Evolutionary conservation across 768 basidiomycete species (phyloP).

Genomic region (Suillus bovinus): DNA sequence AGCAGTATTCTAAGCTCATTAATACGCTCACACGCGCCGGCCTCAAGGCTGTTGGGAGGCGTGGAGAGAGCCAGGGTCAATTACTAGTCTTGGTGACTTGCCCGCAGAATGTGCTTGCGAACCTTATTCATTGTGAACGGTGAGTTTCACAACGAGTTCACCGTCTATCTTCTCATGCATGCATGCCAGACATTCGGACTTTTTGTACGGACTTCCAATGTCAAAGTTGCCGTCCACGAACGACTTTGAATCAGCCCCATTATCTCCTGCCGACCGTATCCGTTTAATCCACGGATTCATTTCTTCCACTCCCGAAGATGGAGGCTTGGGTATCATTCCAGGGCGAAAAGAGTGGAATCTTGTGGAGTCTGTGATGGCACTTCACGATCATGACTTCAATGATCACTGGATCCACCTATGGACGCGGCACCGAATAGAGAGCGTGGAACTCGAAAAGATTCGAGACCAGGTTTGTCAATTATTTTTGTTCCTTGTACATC

Average conservation of each 20-base stretch:
- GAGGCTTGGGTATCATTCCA: slow-evolving; percentile 82
- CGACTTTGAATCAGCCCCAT: slow-evolving; percentile 43
- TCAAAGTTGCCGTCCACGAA: slow-evolving; percentile 42
- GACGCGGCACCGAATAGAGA: slow-evolving; percentile 64
- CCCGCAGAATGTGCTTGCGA: slow-evolving; percentile 56
- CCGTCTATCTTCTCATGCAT: neutral
- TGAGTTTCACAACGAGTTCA: slow-evolving; percentile 35
- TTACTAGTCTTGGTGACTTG: slow-evolving; percentile 77
- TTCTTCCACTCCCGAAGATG: slow-evolving; percentile 68
- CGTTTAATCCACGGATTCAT: slow-evolving; percentile 76
- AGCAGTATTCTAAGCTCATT: slow-evolving; percentile 68
- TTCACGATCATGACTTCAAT: slow-evolving; percentile 86
- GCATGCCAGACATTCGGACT: slow-evolving; percentile 64
- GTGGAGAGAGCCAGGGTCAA: slow-evolving; percentile 76
- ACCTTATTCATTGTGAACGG: slow-evolving; percentile 75
- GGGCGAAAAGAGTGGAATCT: slow-evolving; percentile 74
- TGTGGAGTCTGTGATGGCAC: slow-evolving; percentile 76
- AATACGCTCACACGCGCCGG: slow-evolving; percentile 61
- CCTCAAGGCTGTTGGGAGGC: slow-evolving; percentile 69
- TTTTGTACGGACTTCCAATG: slow-evolving; percentile 71
- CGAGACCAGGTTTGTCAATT: slow-evolving; percentile 59
- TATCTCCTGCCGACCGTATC: slow-evolving; percentile 74
- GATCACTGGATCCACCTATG: slow-evolving; percentile 76
- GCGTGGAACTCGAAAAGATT: slow-evolving; percentile 65
- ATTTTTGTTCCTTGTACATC: neutral